Evolutionary conservation across 2,329 filamentous ascomycete species (phyloP).

Genomic region (Knufia petricola): DNA sequence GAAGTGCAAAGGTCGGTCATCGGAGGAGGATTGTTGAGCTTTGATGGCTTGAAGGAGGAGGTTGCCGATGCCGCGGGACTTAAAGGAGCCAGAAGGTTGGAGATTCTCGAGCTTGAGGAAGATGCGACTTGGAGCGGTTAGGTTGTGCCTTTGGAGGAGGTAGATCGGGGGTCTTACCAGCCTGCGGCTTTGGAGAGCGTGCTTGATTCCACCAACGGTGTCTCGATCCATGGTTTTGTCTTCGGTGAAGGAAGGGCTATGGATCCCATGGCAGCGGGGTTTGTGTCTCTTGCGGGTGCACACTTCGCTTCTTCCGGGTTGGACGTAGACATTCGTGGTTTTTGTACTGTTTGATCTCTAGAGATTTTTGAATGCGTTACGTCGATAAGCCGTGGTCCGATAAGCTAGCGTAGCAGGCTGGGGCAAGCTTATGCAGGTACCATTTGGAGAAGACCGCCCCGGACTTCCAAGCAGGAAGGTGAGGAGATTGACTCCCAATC

Average conservation of each 20-base stretch:
- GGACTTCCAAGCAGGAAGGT: background rate
- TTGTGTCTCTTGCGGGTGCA: background rate
- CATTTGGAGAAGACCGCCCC: constrained; percentile 7
- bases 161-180: constrained; percentile 25
- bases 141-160: background rate
- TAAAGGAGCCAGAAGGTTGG: constrained; percentile 78
- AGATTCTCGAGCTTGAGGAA: constrained; percentile 78
- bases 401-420: background rate
- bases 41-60: constrained; percentile 38
- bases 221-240: constrained; percentile 30
- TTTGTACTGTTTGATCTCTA: background rate
- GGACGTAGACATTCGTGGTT: background rate
- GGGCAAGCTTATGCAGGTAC: constrained; percentile 2
- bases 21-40: constrained; percentile 29
- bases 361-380: background rate
- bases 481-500: background rate
- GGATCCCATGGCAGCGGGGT: constrained; percentile 6
- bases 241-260: constrained; percentile 5
- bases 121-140: constrained; percentile 33
- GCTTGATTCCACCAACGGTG: constrained; percentile 30
- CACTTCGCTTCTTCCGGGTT: background rate
- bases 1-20: constrained; percentile 51
- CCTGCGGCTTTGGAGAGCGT: constrained; percentile 29
- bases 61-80: constrained; percentile 44
- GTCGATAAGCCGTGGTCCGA: background rate